Conservation (phyloP, 2,329 filamentous ascomycete genomes). For the Moelleriella libera region DNA sequence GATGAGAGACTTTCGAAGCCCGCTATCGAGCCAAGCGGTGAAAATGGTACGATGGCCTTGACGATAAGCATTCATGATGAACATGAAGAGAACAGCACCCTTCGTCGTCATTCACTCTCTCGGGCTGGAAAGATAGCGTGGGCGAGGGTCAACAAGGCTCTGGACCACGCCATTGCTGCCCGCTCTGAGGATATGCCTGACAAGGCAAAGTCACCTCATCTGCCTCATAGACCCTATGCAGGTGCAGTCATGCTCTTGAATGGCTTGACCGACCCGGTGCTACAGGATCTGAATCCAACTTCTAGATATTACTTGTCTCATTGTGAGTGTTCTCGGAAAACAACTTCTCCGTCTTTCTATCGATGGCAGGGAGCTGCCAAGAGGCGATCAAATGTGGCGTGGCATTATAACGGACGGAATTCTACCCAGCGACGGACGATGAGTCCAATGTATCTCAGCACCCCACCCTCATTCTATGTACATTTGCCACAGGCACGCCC, state of each 20-base stretch:
- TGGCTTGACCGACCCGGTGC: slow-evolving; percentile 36
- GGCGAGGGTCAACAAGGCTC: neutral
- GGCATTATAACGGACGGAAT: no score
- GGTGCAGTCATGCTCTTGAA: neutral
- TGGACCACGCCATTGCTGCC: neutral
- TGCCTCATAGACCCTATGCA: neutral
- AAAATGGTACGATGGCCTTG: no score
- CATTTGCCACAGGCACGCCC: no score
- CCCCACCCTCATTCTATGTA: no score
- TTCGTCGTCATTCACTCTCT: no score
- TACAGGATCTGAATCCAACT: slow-evolving; percentile 34
- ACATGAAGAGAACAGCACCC: no score
- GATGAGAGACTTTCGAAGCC: neutral
- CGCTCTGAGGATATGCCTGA: neutral
- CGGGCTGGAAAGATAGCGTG: neutral
- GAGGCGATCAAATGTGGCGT: no score
- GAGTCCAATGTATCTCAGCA: no score
- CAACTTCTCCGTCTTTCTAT: neutral
- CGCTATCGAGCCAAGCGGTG: no score
- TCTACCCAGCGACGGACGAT: no score
- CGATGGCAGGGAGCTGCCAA: no score
- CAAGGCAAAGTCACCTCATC: neutral
- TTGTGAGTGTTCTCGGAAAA: slow-evolving; percentile 22
- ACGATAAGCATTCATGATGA: no score
- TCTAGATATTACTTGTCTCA: slow-evolving; percentile 34